A percentile compares a stretch with the other conserved stretches of the same genome.
Conservation (phyloP, 805 yeast species). For the Starmerella tilneyi region DNA sequence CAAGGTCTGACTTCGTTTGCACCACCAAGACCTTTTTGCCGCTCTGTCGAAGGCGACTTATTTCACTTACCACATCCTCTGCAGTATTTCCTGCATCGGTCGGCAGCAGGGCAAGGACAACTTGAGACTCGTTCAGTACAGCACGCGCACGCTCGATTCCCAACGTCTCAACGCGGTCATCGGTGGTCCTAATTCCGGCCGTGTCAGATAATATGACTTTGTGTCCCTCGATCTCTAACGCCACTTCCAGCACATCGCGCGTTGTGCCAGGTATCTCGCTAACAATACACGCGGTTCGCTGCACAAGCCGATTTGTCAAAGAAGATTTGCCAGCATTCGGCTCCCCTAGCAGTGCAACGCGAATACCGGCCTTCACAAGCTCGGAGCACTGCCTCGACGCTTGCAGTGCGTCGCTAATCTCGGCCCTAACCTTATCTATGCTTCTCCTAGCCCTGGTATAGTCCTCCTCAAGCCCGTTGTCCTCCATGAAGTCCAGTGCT, state of each 20-base stretch:
- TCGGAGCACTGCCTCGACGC: slow-evolving; percentile 30
- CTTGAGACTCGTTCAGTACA: slow-evolving; percentile 51
- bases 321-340: slow-evolving; percentile 97
- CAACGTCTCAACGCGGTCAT: slow-evolving; percentile 57
- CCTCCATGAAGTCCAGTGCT: slow-evolving; percentile 89
- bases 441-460: background rate
- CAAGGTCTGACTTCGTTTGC: slow-evolving; percentile 30
- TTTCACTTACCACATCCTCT: slow-evolving; percentile 17
- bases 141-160: slow-evolving; percentile 72
- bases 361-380: slow-evolving; percentile 61
- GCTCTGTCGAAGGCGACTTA: slow-evolving; percentile 9
- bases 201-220: slow-evolving; percentile 83
- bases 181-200: slow-evolving; percentile 62
- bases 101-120: slow-evolving; percentile 58
- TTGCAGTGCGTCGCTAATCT: slow-evolving; percentile 32
- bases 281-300: slow-evolving; percentile 79
- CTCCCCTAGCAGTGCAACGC: slow-evolving; percentile 68
- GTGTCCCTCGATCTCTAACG: slow-evolving; percentile 70
- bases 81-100: slow-evolving; percentile 7
- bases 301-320: slow-evolving; percentile 61
- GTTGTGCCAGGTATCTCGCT: slow-evolving; percentile 91
- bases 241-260: slow-evolving; percentile 73
- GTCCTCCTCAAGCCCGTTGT: slow-evolving; percentile 55
- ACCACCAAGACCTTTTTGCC: slow-evolving; percentile 28
- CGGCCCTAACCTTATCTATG: slow-evolving; percentile 34